Conservation (phyloP, 2,329 filamentous ascomycete genomes). For the Hirsutella thompsonii region DNA sequence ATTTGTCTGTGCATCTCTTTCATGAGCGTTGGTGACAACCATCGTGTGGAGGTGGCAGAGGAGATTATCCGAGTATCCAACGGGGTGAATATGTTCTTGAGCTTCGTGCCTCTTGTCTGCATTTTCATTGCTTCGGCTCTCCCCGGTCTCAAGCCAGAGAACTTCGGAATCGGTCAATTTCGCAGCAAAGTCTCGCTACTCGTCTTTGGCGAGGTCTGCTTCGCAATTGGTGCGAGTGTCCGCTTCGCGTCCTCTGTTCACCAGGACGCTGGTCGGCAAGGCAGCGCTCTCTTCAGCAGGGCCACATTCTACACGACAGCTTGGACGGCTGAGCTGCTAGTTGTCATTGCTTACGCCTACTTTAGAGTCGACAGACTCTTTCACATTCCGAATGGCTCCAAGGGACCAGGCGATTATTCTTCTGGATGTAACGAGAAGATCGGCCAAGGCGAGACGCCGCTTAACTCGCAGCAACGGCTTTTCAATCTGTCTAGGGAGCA, state of each 20-base stretch:
- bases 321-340: constrained; percentile 12
- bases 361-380: not conserved
- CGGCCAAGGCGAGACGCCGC: too few species aligned
- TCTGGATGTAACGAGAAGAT: not conserved
- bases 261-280: constrained; percentile 5
- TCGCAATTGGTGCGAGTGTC: constrained; percentile 10
- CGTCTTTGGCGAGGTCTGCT: constrained; percentile 6
- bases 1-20: constrained; percentile 13
- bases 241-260: constrained; percentile 13
- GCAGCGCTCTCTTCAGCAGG: constrained; percentile 14
- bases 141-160: constrained; percentile 15
- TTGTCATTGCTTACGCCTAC: not conserved
- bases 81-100: constrained; percentile 11
- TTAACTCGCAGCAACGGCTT: too few species aligned
- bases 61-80: constrained; percentile 8
- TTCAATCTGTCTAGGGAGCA: too few species aligned
- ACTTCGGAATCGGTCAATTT: constrained; percentile 19
- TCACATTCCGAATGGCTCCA: not conserved
- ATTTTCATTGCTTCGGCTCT: constrained; percentile 12
- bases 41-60: constrained; percentile 2
- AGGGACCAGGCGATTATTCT: not conserved
- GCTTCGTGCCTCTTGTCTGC: constrained; percentile 9
- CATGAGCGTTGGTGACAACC: constrained; percentile 2
- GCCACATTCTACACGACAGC: constrained; percentile 21
- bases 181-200: constrained; percentile 17